These are phyloP conservation scores for Scheffersomyces segobiensis DNA, from an alignment of 1,139 yeast genomes.

Conservation along the genomic window DNA sequence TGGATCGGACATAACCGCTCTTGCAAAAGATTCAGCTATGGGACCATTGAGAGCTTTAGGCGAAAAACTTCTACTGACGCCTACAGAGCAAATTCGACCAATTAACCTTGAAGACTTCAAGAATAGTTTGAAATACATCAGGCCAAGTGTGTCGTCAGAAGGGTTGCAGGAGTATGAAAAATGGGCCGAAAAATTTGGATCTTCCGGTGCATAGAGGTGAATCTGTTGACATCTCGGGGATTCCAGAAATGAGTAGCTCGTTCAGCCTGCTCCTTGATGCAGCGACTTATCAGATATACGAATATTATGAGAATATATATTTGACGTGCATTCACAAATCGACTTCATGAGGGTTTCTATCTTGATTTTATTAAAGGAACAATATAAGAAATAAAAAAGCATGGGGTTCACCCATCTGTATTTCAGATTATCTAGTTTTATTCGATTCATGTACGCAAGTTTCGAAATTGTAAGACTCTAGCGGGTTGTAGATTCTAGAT, in stretches of 20 bases:
- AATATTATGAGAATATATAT: not conserved
- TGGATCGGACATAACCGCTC: conserved; percentile 92
- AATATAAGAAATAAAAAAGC: not conserved
- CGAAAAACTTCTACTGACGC: conserved; percentile 79
- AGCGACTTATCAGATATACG: not conserved
- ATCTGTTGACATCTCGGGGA: not conserved
- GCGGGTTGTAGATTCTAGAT: not conserved
- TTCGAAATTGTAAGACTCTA: not conserved
- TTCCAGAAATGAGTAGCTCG: not conserved
- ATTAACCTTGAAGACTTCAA: conserved; percentile 74
- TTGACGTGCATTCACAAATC: too few relatives aligned
- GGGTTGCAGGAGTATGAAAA: conserved; percentile 77
- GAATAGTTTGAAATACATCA: conserved; percentile 74
- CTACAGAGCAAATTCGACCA: conserved; percentile 84
- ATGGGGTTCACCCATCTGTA: not conserved
- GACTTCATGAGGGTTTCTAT: too few relatives aligned
- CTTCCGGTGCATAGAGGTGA: conserved; percentile 69
- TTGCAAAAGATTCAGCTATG: conserved; percentile 98
- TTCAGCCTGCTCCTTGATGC: not conserved
- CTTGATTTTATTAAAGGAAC: not conserved
- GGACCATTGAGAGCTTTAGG: conserved; percentile 93
- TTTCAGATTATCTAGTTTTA: not conserved
- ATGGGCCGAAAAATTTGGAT: conserved; percentile 90
- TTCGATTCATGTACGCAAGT: not conserved
- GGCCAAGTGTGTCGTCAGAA: conserved; percentile 89